Conservation (phyloP, 2,329 filamentous ascomycete species). For the Madurella fahalii region DNA sequence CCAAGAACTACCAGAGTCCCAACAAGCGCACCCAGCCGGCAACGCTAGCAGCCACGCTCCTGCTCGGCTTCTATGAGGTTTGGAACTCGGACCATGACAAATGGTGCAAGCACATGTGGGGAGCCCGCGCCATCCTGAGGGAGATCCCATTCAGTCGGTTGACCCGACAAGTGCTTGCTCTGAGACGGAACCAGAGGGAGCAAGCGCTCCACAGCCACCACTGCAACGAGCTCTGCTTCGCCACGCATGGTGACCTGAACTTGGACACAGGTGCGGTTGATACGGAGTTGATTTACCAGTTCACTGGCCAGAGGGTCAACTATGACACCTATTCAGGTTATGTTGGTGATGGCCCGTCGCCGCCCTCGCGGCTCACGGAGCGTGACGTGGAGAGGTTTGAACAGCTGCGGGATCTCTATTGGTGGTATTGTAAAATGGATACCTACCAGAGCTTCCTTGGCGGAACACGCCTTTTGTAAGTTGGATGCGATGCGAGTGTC, state of each 20-base stretch:
- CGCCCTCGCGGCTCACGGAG: constrained; percentile 36
- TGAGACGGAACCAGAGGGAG: constrained; percentile 47
- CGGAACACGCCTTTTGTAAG: constrained; percentile 80
- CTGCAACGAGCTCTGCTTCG: constrained; percentile 18
- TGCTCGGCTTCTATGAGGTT: constrained; percentile 90
- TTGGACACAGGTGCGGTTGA: constrained; percentile 31
- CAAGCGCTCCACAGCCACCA: constrained; percentile 33
- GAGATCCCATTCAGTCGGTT: constrained; percentile 77
- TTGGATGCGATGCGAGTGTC: constrained; percentile 19
- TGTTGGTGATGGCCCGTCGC: constrained; percentile 16
- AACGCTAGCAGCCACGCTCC: constrained; percentile 80
- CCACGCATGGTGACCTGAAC: constrained; percentile 13
- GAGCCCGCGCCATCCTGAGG: constrained; percentile 73
- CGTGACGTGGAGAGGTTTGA: constrained; percentile 76
- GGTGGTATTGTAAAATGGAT: constrained; percentile 96
- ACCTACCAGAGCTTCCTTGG: constrained; percentile 86
- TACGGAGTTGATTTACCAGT: constrained; percentile 37
- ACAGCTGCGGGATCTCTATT: constrained; percentile 79
- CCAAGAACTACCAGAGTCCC: constrained; percentile 67
- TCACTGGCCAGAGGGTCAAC: constrained; percentile 39
- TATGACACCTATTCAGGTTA: constrained; percentile 37
- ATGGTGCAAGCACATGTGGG: constrained; percentile 89
- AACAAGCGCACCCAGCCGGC: constrained; percentile 68
- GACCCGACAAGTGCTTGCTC: constrained; percentile 64
- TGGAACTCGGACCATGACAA: constrained; percentile 92